phyloP scores from a whole-genome alignment of 805 yeast species.

The Monosporozyma aerobia region DNA sequence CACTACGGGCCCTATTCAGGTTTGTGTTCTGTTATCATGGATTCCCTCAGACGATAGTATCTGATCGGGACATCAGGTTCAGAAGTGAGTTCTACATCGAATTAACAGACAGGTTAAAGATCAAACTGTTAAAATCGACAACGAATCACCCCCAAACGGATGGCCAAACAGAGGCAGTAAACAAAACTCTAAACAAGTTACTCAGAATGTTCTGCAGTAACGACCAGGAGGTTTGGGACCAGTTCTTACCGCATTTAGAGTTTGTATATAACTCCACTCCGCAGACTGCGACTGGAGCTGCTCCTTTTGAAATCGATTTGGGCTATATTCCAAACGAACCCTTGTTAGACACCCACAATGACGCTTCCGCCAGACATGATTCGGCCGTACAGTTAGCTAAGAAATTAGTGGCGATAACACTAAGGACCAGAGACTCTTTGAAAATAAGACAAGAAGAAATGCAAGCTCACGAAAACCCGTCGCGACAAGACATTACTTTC shows the following conservation, averaged over 20 bases:
- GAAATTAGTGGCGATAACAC: neutral
- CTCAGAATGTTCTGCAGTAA: neutral
- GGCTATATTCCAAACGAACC: slow-evolving; percentile 8
- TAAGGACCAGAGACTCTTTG: neutral
- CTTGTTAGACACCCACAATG: neutral
- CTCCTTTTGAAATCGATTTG: slow-evolving; percentile 9
- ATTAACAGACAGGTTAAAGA: slow-evolving; percentile 3
- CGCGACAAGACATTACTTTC: neutral
- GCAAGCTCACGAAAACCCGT: neutral
- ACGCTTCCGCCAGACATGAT: neutral
- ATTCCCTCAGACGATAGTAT: too few species aligned
- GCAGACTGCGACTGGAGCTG: neutral
- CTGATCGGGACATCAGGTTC: slow-evolving; percentile 5
- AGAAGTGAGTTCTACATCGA: neutral
- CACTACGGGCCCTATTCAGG: slow-evolving; percentile 7
- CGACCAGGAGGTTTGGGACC: neutral
- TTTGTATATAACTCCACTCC: slow-evolving; percentile 5
- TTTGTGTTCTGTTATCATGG: slow-evolving; percentile 9
- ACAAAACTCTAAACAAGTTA: slow-evolving; percentile 1
- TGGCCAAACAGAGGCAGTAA: slow-evolving; percentile 6
- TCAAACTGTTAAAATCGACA: neutral
- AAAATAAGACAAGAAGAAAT: neutral
- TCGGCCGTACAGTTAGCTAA: neutral
- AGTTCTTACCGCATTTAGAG: slow-evolving; percentile 4
- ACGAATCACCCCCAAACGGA: slow-evolving; percentile 3